These are phyloP conservation scores for Aspergillus tubingensis DNA, from an alignment of 2,329 filamentous ascomycete species.

Conservation along the genomic window DNA sequence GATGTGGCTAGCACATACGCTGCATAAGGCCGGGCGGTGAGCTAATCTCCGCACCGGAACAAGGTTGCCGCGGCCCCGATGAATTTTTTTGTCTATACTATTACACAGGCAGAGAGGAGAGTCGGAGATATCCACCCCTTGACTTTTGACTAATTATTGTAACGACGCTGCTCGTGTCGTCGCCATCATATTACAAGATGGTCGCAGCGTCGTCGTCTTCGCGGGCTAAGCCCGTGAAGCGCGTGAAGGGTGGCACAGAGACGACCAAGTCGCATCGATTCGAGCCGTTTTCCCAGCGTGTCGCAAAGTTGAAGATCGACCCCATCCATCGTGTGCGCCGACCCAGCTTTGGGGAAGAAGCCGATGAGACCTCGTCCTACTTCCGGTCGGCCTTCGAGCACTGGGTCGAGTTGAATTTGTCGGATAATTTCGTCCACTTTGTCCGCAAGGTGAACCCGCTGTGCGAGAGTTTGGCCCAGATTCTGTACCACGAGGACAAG, in stretches of 20 bases:
- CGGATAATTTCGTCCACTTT: constrained; percentile 77
- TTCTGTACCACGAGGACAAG: constrained; percentile 83
- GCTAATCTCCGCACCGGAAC: constrained; percentile 34
- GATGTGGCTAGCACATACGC: constrained; percentile 6
- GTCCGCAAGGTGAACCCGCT: constrained; percentile 72
- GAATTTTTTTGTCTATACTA: constrained; percentile 41
- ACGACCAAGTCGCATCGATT: constrained; percentile 85
- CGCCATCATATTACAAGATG: constrained; percentile 36
- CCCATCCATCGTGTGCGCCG: constrained; percentile 86
- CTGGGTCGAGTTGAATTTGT: constrained; percentile 91
- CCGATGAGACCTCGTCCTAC: constrained; percentile 78
- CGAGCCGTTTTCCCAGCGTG: constrained; percentile 87
- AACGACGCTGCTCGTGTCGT: constrained; percentile 29
- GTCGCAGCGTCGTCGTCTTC: constrained; percentile 62
- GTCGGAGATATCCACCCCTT: constrained; percentile 23
- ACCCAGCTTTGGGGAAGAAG: constrained; percentile 75
- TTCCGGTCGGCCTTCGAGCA: constrained; percentile 79
- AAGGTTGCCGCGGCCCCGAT: constrained; percentile 33
- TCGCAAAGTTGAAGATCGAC: constrained; percentile 89
- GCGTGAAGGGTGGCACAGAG: constrained; percentile 66
- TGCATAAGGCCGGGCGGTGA: constrained; percentile 6
- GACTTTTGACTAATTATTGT: constrained; percentile 14
- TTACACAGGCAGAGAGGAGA: constrained; percentile 8
- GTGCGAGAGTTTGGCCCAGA: constrained; percentile 86
- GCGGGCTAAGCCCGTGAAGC: constrained; percentile 69